Evolutionary conservation across 306 rosid species (phyloP).

Genomic region (Medicago lupulina): DNA sequence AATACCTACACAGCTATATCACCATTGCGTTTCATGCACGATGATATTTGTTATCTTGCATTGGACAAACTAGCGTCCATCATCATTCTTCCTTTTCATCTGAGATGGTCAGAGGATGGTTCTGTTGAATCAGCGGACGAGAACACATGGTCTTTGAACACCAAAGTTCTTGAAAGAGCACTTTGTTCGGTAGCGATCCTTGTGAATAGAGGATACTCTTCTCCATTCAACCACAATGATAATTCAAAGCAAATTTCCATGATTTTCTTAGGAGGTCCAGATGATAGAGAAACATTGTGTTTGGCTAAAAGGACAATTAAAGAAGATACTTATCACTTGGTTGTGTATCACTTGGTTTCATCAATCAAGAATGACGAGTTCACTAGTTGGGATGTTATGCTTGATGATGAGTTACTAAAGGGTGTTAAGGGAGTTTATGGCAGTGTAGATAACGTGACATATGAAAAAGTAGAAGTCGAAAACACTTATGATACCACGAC

Average conservation of each 20-base stretch:
- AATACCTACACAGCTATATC: slow-evolving; percentile 25
- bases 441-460: background rate
- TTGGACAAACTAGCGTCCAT: slow-evolving; percentile 25
- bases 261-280: slow-evolving; percentile 10
- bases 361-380: background rate
- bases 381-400: background rate
- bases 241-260: background rate
- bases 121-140: background rate
- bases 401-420: slow-evolving; percentile 4
- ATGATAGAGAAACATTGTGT: slow-evolving; percentile 28
- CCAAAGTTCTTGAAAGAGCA: slow-evolving; percentile 4
- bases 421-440: background rate
- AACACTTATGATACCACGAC: background rate
- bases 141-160: background rate
- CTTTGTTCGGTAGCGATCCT: slow-evolving; percentile 16
- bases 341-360: slow-evolving; percentile 8
- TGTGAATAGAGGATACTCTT: background rate
- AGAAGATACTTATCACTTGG: background rate
- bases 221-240: background rate
- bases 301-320: slow-evolving; percentile 8
- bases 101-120: background rate
- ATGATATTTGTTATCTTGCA: slow-evolving; percentile 8
- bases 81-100: slow-evolving; percentile 22
- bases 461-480: background rate
- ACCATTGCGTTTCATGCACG: background rate